Conservation (phyloP, 371 early-diverging fungal genomes). For the Mucor irregularis region DNA sequence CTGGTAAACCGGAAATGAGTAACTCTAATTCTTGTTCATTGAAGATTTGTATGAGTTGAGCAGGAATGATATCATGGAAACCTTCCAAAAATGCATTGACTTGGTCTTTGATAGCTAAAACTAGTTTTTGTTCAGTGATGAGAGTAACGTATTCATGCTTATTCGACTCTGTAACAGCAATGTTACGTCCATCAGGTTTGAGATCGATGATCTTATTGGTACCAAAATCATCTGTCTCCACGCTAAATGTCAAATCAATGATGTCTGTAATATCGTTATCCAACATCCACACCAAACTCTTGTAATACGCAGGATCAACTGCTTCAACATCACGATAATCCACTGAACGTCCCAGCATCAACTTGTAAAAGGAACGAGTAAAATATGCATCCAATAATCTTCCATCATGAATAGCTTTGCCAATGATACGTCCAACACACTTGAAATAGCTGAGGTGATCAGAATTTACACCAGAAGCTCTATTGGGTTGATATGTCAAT, state of each 20-base stretch:
- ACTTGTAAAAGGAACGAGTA: slow-evolving; percentile 98
- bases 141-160: slow-evolving; percentile 96
- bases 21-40: slow-evolving; percentile 99
- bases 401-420: slow-evolving; percentile 97
- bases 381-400: slow-evolving; percentile 95
- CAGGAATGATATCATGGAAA: slow-evolving; percentile 96
- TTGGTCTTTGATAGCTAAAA: slow-evolving; percentile 89
- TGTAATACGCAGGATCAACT: slow-evolving; percentile 95
- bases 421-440: slow-evolving; percentile 98
- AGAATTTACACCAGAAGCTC: slow-evolving; percentile 91
- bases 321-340: slow-evolving; percentile 98
- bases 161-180: slow-evolving; percentile 94
- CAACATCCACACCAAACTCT: slow-evolving; percentile 97
- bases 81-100: slow-evolving; percentile 92
- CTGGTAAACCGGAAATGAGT: slow-evolving; percentile 96
- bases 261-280: slow-evolving; percentile 96
- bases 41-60: slow-evolving; percentile 89
- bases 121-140: slow-evolving; percentile 87
- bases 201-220: slow-evolving; percentile 82
- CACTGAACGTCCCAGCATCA: slow-evolving; percentile 89
- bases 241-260: slow-evolving; percentile 93
- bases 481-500: slow-evolving; percentile 97
- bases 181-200: slow-evolving; percentile 87
- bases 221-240: slow-evolving; percentile 95
- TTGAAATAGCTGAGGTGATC: slow-evolving; percentile 97